These are phyloP conservation scores for Phytophthora meadii DNA, from an alignment of 352 stramenopile species.

Conservation along the genomic window DNA sequence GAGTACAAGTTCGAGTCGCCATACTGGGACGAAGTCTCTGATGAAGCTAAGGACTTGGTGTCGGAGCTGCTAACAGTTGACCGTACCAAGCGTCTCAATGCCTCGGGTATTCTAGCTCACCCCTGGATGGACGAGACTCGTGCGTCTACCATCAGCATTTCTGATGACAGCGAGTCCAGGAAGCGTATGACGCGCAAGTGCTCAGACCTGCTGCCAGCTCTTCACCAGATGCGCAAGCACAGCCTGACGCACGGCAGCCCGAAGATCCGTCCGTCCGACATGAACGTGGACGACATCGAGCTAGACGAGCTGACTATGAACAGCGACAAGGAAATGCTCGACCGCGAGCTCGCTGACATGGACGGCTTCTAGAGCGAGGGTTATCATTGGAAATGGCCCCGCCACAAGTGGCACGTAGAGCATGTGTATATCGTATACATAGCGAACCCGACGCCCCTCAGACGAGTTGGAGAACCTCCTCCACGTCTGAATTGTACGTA, in stretches of 20 bases:
- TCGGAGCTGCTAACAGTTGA: constrained; percentile 91
- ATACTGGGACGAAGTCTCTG: constrained; percentile 96
- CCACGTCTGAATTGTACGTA: constrained; percentile 25
- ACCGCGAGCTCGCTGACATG: constrained; percentile 67
- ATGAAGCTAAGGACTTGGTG: constrained; percentile 96
- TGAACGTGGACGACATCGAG: constrained; percentile 74
- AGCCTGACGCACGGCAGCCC: constrained; percentile 70
- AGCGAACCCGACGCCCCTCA: background rate
- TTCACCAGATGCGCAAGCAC: constrained; percentile 82
- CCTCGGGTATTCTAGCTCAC: constrained; percentile 72
- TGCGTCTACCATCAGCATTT: constrained; percentile 30
- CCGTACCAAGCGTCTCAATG: constrained; percentile 74
- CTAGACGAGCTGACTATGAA: constrained; percentile 61
- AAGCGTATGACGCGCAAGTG: constrained; percentile 48
- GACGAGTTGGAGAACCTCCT: constrained; percentile 9
- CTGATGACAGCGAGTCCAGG: constrained; percentile 38
- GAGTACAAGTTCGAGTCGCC: constrained; percentile 92
- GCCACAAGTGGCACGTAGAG: constrained; percentile 1
- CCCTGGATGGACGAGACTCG: constrained; percentile 76
- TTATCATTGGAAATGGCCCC: constrained; percentile 38
- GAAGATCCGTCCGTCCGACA: constrained; percentile 77
- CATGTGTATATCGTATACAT: constrained; percentile 9
- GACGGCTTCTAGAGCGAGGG: constrained; percentile 47
- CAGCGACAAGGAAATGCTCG: constrained; percentile 68
- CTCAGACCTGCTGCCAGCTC: constrained; percentile 69